phyloP scores from a whole-genome alignment of 768 basidiomycete species.

The Mycena alexandri region DNA sequence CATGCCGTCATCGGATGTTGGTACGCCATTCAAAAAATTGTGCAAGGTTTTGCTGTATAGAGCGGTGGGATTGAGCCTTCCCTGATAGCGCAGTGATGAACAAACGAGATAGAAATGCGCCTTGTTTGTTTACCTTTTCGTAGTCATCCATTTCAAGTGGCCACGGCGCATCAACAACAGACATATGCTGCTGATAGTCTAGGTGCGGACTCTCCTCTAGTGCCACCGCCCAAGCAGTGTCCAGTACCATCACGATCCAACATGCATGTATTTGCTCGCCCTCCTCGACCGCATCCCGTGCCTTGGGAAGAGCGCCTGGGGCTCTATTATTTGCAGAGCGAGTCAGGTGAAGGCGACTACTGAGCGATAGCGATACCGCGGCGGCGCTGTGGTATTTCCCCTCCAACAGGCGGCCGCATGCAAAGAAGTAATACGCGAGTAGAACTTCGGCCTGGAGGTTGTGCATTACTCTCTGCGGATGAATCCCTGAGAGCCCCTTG shows the following conservation, averaged over 20 bases:
- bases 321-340: constrained; percentile 39
- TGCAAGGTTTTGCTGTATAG: constrained; percentile 12
- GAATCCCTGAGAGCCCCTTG: constrained; percentile 51
- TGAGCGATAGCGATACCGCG: constrained; percentile 50
- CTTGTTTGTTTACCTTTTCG: constrained; percentile 41
- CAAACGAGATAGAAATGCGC: background rate
- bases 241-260: constrained; percentile 53
- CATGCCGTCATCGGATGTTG: background rate
- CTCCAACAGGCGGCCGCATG: constrained; percentile 61
- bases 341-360: constrained; percentile 55
- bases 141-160: constrained; percentile 53
- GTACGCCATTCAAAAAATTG: constrained; percentile 2
- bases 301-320: constrained; percentile 36
- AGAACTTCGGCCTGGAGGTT: constrained; percentile 68
- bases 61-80: background rate
- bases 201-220: constrained; percentile 44
- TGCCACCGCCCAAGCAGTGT: constrained; percentile 58
- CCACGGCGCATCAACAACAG: constrained; percentile 50
- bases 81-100: background rate
- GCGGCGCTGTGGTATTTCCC: constrained; percentile 55
- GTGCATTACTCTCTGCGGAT: constrained; percentile 58
- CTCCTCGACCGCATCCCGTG: constrained; percentile 49
- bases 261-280: constrained; percentile 52
- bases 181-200: constrained; percentile 15
- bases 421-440: constrained; percentile 68